phyloP scores from a whole-genome alignment of 352 stramenopile genomes.

The Globisporangium radiosum region DNA sequence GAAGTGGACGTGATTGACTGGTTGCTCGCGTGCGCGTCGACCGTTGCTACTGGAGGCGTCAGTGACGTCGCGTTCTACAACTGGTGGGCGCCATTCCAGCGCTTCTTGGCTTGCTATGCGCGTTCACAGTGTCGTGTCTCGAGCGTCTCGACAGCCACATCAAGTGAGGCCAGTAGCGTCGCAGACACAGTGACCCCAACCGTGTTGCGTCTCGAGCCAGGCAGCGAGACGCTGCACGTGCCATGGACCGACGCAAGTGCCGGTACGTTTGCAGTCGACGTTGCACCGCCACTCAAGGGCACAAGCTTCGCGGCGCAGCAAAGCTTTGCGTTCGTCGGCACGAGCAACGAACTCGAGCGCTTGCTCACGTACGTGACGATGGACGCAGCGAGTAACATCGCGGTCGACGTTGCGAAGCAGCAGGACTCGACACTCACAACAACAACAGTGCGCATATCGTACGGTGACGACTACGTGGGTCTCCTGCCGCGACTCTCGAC shows the following conservation, averaged over 20 bases:
- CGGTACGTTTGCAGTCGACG: not conserved
- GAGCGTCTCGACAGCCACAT: not conserved
- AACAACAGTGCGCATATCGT: conserved; percentile 1
- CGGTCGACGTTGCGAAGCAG: not conserved
- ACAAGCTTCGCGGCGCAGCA: not conserved
- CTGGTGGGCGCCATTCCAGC: conserved; percentile 22
- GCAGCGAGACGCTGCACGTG: conserved; percentile 2
- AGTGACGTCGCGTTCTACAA: conserved; percentile 11
- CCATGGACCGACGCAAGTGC: not conserved
- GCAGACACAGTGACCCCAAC: not conserved
- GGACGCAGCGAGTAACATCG: conserved; percentile 3
- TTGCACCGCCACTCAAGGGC: not conserved
- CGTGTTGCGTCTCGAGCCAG: not conserved
- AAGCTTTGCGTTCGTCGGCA: not conserved
- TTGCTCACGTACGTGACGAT: conserved; percentile 8
- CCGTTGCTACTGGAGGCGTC: not conserved
- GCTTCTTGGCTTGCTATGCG: conserved; percentile 23
- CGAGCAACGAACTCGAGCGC: conserved; percentile 1
- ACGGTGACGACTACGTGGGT: conserved; percentile 10
- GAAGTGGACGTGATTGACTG: conserved; percentile 2
- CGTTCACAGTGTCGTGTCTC: conserved; percentile 7
- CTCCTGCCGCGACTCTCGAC: not conserved
- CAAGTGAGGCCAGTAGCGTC: not conserved
- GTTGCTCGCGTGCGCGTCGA: not conserved
- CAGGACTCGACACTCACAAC: not conserved